These are phyloP conservation scores for Arthrinium puccinioides DNA, from an alignment of 2,329 filamentous ascomycete species.

Conservation along the genomic window DNA sequence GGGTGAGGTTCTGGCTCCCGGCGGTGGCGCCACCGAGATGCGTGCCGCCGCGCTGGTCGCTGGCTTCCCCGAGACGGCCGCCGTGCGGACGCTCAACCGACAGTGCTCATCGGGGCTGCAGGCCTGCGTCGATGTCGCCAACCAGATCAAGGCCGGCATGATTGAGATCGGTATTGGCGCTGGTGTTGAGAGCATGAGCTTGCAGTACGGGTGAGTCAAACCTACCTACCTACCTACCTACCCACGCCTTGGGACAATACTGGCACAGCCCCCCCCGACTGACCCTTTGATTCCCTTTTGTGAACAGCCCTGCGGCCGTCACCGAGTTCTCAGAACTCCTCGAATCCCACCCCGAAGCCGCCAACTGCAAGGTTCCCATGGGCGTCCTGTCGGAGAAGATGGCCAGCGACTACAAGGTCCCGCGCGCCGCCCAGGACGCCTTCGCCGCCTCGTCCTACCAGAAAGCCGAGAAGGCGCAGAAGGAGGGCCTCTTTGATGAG, in stretches of 20 bases:
- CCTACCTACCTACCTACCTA: no score
- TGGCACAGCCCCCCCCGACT: no score
- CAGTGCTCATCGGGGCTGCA: constrained; percentile 93
- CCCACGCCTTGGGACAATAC: no score
- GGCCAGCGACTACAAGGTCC: constrained; percentile 75
- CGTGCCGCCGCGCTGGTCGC: constrained; percentile 84
- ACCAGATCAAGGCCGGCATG: constrained; percentile 85
- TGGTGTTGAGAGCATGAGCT: constrained; percentile 93
- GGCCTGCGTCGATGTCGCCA: constrained; percentile 88
- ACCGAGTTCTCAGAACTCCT: constrained; percentile 88
- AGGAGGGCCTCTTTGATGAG: constrained; percentile 82
- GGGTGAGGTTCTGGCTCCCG: constrained; percentile 83
- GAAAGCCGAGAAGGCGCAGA: constrained; percentile 80
- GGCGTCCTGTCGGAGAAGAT: constrained; percentile 88
- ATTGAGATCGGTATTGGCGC: constrained; percentile 93
- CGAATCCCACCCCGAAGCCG: constrained; percentile 70
- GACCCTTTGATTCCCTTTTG: no score
- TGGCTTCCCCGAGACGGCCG: constrained; percentile 77
- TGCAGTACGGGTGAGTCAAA: constrained; percentile 70
- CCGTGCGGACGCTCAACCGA: constrained; percentile 84
- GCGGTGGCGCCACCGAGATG: constrained; percentile 95
- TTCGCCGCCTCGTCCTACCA: constrained; percentile 92
- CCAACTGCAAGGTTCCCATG: constrained; percentile 98
- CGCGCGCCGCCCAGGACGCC: constrained; percentile 71
- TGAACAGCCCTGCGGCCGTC: constrained; percentile 67